These are phyloP conservation scores for Saccharomyces uvarum DNA, from an alignment of 1,139 yeast species.

Conservation along the genomic window DNA sequence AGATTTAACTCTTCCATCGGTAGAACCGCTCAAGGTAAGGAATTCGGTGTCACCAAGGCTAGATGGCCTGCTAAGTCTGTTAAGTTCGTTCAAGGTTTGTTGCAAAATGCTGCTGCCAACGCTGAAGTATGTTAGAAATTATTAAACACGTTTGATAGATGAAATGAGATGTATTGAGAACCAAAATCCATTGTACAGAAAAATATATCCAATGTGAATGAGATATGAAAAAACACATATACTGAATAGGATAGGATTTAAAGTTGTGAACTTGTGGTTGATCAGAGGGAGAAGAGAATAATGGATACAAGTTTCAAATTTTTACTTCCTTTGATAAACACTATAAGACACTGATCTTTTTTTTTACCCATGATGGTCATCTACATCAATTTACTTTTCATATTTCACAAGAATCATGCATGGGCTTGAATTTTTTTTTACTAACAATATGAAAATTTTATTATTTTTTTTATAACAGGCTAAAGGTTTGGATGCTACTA, in stretches of 20 bases:
- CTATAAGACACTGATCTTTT: no score
- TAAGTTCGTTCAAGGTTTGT: slow-evolving; percentile 87
- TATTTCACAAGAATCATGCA: background rate
- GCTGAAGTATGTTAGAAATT: slow-evolving; percentile 60
- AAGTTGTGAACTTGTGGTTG: background rate
- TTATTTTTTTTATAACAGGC: slow-evolving; percentile 37
- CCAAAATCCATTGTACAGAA: background rate
- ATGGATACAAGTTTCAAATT: no score
- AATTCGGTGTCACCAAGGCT: slow-evolving; percentile 99
- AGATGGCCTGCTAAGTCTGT: slow-evolving; percentile 99
- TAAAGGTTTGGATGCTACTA: slow-evolving; percentile 94
- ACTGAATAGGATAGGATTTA: background rate
- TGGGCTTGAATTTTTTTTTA: background rate
- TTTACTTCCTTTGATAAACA: no score
- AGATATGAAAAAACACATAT: background rate
- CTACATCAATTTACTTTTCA: background rate
- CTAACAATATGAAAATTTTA: background rate
- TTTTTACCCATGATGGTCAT: background rate
- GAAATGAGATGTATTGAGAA: background rate
- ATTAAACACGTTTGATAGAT: background rate
- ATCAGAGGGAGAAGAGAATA: background rate
- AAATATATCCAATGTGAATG: background rate
- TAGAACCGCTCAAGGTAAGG: slow-evolving; percentile 99
- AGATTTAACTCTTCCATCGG: slow-evolving; percentile 95
- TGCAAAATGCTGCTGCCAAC: slow-evolving; percentile 96